These are phyloP conservation scores for Aspergillus affinis DNA, from an alignment of 495 filamentous ascomycete genomes.

Conservation along the genomic window DNA sequence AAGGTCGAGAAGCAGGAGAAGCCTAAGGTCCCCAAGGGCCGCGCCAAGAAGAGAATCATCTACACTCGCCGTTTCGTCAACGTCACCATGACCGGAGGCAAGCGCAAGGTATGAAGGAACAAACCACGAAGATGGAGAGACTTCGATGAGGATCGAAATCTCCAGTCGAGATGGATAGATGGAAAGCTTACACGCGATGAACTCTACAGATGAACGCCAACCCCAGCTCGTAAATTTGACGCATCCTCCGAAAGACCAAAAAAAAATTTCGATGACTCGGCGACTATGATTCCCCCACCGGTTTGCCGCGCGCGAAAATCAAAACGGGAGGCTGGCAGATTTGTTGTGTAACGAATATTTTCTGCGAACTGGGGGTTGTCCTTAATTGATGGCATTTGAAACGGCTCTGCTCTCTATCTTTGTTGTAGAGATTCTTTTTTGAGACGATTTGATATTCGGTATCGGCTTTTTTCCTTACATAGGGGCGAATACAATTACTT, in stretches of 20 bases:
- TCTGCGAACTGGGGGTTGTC: neutral
- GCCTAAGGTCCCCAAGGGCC: constrained; percentile 80
- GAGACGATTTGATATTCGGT: constrained; percentile 8
- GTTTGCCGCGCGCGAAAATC: neutral
- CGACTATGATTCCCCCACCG: constrained; percentile 2
- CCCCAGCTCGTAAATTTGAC: constrained; percentile 26
- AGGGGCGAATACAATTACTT: constrained; percentile 12
- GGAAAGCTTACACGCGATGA: constrained; percentile 23
- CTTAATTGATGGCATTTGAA: neutral
- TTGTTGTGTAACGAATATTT: constrained; percentile 7
- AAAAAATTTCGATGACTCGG: neutral
- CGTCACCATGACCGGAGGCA: constrained; percentile 97
- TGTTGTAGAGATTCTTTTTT: constrained; percentile 2
- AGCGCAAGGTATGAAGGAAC: constrained; percentile 80
- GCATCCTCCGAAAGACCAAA: neutral
- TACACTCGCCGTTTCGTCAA: constrained; percentile 99
- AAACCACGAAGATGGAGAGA: constrained; percentile 2
- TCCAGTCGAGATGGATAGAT: neutral
- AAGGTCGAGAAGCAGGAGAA: constrained; percentile 59
- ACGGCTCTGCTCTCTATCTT: constrained; percentile 5
- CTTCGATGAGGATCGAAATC: too few species aligned
- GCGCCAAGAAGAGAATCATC: constrained; percentile 94
- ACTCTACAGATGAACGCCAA: constrained; percentile 40
- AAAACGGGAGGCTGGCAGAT: constrained; percentile 2
- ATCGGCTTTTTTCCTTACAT: constrained; percentile 1